Evolutionary conservation across 2,329 filamentous ascomycete genomes (phyloP), one percentile per base, ranked within the genome.

Genomic region (Aureobasidium subglaciale): DNA sequence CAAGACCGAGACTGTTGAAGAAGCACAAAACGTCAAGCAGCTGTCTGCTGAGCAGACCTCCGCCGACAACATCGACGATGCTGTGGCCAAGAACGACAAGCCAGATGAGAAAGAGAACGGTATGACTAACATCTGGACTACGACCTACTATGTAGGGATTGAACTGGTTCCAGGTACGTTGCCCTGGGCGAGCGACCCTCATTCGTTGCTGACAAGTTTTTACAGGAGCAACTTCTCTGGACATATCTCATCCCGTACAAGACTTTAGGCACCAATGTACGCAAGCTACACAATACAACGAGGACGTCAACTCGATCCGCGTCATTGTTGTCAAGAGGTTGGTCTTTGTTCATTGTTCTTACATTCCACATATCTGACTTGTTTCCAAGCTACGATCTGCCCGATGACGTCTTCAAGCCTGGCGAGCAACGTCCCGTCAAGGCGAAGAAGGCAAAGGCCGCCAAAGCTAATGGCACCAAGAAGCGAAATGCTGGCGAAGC

Each of bases 71-170:
- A 73, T 75, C 45, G 65, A 73, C 13, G 68, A 71, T 29, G 60
- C 65, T 24, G 58, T 62, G 6, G 49, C 57, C 9, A 60, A 65
- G 48, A 68, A 71, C 48, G 70, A 61, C 64, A 15, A 64, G 71
- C 38, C 66, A 69, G 37, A 64, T 66, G 25, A 70, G 70, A 37
- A 65, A 25, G 69, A 74, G 24, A 20, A 54, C 10, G 71, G 74
- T 58, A 70, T 73, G 30, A 71, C 73, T 53, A 78, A 76, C 42
- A 73, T 97, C 25, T 95, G 88, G 68, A 97, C 92, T 0, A 90
- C 90, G 22, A 96, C 91, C 1, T 92, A 91, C 70, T 99, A 97
- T 68, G 90, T 99, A 66, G 93, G 93, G 32, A 78, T 97, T 45
- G 87, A 92, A 63, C 73, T 96, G 55, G 78, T 79, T 34, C 81